A percentile compares a stretch with the other conserved stretches of the same genome.
These are phyloP conservation scores for Boletus semigastroideus DNA, from an alignment of 1,284 basidiomycete species.

Conservation along the genomic window DNA sequence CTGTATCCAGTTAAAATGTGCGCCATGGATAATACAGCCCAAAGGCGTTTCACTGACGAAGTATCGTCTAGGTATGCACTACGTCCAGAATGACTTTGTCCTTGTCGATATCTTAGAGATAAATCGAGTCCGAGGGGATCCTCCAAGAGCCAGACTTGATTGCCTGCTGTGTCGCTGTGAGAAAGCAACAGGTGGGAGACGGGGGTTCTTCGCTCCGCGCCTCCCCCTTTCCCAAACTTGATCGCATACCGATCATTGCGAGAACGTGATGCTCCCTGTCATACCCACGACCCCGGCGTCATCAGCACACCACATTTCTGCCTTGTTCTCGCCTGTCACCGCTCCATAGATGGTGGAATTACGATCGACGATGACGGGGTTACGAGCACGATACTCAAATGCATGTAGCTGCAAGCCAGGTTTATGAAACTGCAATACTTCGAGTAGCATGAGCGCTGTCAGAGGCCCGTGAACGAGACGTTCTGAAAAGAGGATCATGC, in stretches of 20 bases:
- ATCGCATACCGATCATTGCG: conserved; percentile 6
- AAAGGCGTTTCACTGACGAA: conserved; percentile 1
- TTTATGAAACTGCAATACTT: conserved; percentile 51
- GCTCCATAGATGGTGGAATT: conserved; percentile 53
- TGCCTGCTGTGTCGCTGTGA: background rate
- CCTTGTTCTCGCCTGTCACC: conserved; percentile 41
- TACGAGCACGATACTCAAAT: conserved; percentile 76
- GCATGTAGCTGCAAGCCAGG: conserved; percentile 44
- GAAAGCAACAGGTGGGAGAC: background rate
- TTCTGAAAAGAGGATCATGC: conserved; percentile 41
- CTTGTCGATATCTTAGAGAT: background rate
- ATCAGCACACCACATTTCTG: conserved; percentile 55
- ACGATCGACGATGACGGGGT: conserved; percentile 69
- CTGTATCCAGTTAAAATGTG: conserved; percentile 85
- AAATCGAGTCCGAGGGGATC: no score
- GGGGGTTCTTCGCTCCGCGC: no score
- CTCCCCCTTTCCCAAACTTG: background rate
- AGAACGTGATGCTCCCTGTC: conserved; percentile 50
- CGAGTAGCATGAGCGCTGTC: conserved; percentile 75
- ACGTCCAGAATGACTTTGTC: conserved; percentile 10
- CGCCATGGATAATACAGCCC: conserved; percentile 25
- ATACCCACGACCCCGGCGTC: conserved; percentile 69
- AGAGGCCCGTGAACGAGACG: conserved; percentile 82
- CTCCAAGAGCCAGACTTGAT: background rate
- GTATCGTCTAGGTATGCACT: conserved; percentile 55